A percentile compares a stretch with the other conserved stretches of the same genome.
These are phyloP conservation scores for Cucurbita pepo DNA, from an alignment of 306 rosid species.

Conservation along the genomic window DNA sequence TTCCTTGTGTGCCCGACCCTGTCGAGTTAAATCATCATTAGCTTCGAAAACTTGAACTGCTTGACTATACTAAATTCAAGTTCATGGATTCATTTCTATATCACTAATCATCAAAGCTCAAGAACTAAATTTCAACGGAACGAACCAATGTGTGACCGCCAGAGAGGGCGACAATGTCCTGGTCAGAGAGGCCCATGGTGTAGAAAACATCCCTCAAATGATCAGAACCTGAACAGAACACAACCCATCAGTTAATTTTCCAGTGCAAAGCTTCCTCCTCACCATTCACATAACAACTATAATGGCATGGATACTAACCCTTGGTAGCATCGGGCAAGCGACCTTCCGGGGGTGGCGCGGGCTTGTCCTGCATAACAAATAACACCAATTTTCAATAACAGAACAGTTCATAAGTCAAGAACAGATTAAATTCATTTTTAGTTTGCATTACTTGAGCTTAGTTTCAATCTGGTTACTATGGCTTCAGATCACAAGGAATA, in stretches of 20 bases:
- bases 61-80: neutral
- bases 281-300: neutral
- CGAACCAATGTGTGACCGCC: slow-evolving; percentile 87
- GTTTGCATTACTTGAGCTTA: neutral
- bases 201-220: slow-evolving; percentile 79
- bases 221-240: slow-evolving; percentile 45
- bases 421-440: neutral
- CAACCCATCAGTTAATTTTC: neutral
- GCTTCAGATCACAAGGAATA: neutral
- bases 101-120: neutral
- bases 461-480: too few relatives aligned
- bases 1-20: slow-evolving; percentile 97
- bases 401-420: neutral
- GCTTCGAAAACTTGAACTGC: neutral
- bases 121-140: neutral
- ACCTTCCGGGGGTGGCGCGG: slow-evolving; percentile 69
- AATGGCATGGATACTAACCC: slow-evolving; percentile 27
- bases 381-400: neutral
- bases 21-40: neutral
- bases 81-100: neutral
- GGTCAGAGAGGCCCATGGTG: slow-evolving; percentile 78
- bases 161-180: slow-evolving; percentile 85
- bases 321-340: slow-evolving; percentile 76
- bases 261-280: neutral
- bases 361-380: slow-evolving; percentile 50